These are phyloP conservation scores for Chlorella vulgaris DNA, from an alignment of 139 green algal species.

Conservation along the genomic window DNA sequence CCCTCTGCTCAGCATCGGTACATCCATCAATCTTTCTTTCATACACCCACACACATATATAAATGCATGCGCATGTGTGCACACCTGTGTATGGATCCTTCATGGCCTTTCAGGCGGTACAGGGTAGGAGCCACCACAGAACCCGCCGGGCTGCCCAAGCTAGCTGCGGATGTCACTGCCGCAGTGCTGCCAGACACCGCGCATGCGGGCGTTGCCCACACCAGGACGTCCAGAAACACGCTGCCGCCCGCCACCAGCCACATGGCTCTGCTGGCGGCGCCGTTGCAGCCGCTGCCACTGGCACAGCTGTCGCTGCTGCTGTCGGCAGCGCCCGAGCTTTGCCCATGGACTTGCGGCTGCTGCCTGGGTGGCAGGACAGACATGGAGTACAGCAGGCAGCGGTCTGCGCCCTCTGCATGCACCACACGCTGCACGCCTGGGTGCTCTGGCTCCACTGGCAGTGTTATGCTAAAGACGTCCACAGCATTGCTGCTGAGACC, in stretches of 20 bases:
- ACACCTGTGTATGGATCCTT: constrained; percentile 61
- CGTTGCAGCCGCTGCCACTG: not conserved
- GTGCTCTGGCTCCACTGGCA: not conserved
- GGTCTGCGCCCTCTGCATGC: constrained; percentile 31
- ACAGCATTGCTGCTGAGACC: constrained; percentile 12
- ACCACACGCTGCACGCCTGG: not conserved
- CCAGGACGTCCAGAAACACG: constrained; percentile 53
- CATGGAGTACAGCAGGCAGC: constrained; percentile 61
- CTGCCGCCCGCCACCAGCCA: constrained; percentile 52
- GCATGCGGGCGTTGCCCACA: constrained; percentile 34
- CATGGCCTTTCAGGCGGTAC: constrained; percentile 49
- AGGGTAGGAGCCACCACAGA: not conserved
- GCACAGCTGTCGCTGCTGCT: not conserved
- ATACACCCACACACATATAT: too few relatives aligned
- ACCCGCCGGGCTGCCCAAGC: not conserved
- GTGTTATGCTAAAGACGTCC: too few relatives aligned
- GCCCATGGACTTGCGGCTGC: not conserved
- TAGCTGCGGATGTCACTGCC: not conserved
- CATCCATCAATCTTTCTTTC: too few relatives aligned
- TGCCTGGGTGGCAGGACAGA: constrained; percentile 9
- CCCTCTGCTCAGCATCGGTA: too few relatives aligned
- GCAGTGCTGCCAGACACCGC: not conserved
- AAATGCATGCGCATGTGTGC: too few relatives aligned
- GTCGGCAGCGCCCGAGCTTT: too few relatives aligned
- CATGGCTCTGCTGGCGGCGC: not conserved